Percentiles rank a stretch among this genome's conserved stretches.
phyloP scores from a whole-genome alignment of 192 early-diverging fungal genomes.

The Rhizophagus sp. region DNA sequence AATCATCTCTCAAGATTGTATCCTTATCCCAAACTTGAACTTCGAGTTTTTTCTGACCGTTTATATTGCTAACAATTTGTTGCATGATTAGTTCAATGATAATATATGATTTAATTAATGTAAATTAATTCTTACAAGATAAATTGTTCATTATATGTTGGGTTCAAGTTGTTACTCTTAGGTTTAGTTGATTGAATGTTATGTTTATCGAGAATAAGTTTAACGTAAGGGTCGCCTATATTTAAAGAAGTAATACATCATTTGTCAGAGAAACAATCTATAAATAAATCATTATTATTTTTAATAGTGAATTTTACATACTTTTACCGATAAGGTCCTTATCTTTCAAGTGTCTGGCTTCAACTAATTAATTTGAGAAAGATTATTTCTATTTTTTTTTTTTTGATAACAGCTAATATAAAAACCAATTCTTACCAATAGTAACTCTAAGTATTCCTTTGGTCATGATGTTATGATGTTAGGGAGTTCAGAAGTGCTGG shows the following conservation, averaged over 20 bases:
- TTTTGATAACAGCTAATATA: no score
- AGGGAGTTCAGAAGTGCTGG: no score
- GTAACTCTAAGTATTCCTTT: no score
- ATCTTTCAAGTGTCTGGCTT: no score
- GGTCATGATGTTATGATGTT: no score
- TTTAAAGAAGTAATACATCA: neutral
- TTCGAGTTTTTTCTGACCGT: constrained; percentile 6
- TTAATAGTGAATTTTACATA: no score
- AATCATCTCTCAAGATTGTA: constrained; percentile 12
- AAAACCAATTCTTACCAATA: no score
- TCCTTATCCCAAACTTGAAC: constrained; percentile 36
- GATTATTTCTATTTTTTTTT: no score
- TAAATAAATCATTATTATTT: neutral
- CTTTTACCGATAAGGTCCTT: no score
- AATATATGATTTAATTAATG: neutral
- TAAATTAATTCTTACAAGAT: constrained; percentile 25
- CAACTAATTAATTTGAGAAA: no score
- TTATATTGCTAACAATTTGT: constrained; percentile 3
- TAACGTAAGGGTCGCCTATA: constrained; percentile 20
- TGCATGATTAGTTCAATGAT: neutral
- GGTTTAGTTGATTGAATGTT: constrained; percentile 35
- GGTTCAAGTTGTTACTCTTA: constrained; percentile 20
- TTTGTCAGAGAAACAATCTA: neutral
- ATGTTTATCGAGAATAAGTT: constrained; percentile 34
- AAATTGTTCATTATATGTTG: constrained; percentile 39